A percentile compares a stretch with the other conserved stretches of the same genome.
These are phyloP conservation scores for Solanum phureja DNA, from an alignment of 257 asterid genomes.

Conservation along the genomic window DNA sequence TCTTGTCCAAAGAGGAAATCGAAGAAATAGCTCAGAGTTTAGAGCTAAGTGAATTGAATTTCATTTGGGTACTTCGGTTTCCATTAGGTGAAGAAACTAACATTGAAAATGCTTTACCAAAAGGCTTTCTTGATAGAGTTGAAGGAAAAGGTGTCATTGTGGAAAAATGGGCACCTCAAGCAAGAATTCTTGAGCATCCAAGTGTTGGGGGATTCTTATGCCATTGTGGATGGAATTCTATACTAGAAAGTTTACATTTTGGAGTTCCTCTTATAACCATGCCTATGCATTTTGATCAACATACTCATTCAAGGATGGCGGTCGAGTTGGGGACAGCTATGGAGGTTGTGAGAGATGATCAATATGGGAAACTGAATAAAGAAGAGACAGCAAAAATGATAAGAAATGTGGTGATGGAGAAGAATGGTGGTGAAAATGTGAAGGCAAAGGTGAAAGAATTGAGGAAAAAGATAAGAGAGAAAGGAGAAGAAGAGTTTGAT, in stretches of 20 bases:
- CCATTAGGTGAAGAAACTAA: slow-evolving; percentile 7
- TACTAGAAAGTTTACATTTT: slow-evolving; percentile 18
- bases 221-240: slow-evolving; percentile 39
- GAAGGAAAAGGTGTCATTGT: slow-evolving; percentile 20
- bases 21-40: slow-evolving; percentile 25
- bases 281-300: slow-evolving; percentile 24
- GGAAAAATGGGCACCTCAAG: slow-evolving; percentile 39
- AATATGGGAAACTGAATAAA: slow-evolving; percentile 6
- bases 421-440: slow-evolving; percentile 9
- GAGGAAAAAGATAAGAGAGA: slow-evolving; percentile 20
- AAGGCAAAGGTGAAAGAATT: slow-evolving; percentile 14
- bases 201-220: slow-evolving; percentile 30
- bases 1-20: slow-evolving; percentile 21
- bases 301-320: slow-evolving; percentile 10
- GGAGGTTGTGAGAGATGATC: slow-evolving; percentile 13
- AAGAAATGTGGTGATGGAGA: slow-evolving; percentile 5
- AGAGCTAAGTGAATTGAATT: slow-evolving; percentile 21
- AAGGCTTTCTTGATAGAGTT: slow-evolving; percentile 28
- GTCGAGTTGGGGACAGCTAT: slow-evolving; percentile 16
- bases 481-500: slow-evolving; percentile 14
- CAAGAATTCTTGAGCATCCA: slow-evolving; percentile 15
- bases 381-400: slow-evolving; percentile 14
- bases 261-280: slow-evolving; percentile 31
- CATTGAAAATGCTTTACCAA: slow-evolving; percentile 11
- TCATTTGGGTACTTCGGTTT: slow-evolving; percentile 36